Evolutionary conservation across 768 basidiomycete genomes (phyloP).

Genomic region (Suillus luteus): DNA sequence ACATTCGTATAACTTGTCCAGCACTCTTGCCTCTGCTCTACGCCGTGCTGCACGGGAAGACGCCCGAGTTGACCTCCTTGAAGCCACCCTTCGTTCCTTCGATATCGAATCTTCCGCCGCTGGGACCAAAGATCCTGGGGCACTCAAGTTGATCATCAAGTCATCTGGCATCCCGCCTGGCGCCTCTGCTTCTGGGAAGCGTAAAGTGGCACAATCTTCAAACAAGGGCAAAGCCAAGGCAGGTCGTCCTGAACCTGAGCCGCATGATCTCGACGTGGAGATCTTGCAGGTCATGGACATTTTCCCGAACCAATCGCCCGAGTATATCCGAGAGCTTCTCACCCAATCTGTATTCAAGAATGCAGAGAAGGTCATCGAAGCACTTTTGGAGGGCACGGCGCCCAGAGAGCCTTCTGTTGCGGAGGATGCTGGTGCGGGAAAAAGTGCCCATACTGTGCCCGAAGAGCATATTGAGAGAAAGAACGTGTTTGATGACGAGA

Average conservation of each 20-base stretch:
- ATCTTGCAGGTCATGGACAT: constrained; percentile 76
- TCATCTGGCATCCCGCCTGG: constrained; percentile 52
- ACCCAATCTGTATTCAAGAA: constrained; percentile 47
- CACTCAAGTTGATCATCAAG: constrained; percentile 61
- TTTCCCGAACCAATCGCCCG: constrained; percentile 59
- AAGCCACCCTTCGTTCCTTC: constrained; percentile 48
- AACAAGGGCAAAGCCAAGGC: constrained; percentile 48
- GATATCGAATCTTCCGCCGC: constrained; percentile 24
- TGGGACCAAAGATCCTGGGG: constrained; percentile 48
- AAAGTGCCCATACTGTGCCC: neutral
- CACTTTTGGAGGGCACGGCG: constrained; percentile 75
- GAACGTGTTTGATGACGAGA: constrained; percentile 78
- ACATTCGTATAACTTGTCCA: constrained; percentile 59
- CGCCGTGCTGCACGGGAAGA: constrained; percentile 53
- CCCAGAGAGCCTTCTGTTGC: constrained; percentile 39
- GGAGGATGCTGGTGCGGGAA: constrained; percentile 8
- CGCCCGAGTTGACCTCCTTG: constrained; percentile 57
- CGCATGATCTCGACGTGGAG: constrained; percentile 52
- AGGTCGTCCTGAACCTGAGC: constrained; percentile 15
- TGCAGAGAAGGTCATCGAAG: constrained; percentile 65
- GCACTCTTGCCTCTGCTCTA: constrained; percentile 48
- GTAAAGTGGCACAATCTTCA: constrained; percentile 11
- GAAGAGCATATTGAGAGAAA: constrained; percentile 44
- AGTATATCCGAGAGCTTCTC: constrained; percentile 63
- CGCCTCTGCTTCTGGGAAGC: constrained; percentile 38